These are phyloP conservation scores for Ceratobasidium theobromae DNA, from an alignment of 1,284 basidiomycete species.

Conservation along the genomic window DNA sequence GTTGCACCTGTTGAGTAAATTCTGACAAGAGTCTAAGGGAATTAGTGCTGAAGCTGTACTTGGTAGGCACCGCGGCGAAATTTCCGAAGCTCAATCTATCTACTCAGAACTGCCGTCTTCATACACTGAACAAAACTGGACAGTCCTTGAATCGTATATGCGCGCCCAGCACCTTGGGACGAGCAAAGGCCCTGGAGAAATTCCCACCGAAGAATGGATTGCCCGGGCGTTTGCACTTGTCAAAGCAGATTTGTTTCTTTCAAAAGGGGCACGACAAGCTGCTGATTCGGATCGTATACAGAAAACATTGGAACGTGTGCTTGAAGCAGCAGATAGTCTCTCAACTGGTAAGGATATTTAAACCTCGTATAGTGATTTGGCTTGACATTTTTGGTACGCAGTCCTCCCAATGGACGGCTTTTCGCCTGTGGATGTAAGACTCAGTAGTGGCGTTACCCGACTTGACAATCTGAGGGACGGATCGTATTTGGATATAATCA, in stretches of 20 bases:
- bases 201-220: constrained; percentile 72
- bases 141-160: constrained; percentile 73
- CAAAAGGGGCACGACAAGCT: constrained; percentile 1
- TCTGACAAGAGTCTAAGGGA: constrained; percentile 29
- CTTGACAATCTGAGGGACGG: constrained; percentile 64
- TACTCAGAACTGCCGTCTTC: constrained; percentile 78
- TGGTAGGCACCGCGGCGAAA: constrained; percentile 63
- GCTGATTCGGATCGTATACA: constrained; percentile 41
- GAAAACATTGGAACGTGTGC: constrained; percentile 55
- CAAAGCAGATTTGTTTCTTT: constrained; percentile 54
- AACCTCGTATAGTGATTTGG: neutral
- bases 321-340: constrained; percentile 51
- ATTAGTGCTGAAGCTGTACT: constrained; percentile 33
- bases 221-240: constrained; percentile 68
- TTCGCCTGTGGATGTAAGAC: constrained; percentile 58
- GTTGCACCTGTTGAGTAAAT: constrained; percentile 70
- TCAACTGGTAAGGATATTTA: constrained; percentile 54
- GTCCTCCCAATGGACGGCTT: constrained; percentile 45
- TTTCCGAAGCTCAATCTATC: constrained; percentile 62
- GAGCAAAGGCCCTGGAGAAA: constrained; percentile 55
- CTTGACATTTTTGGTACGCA: too few relatives aligned
- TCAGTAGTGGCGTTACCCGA: constrained; percentile 49
- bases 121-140: constrained; percentile 70
- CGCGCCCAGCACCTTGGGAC: constrained; percentile 68
- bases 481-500: constrained; percentile 55